These are phyloP conservation scores for Circinella minor DNA, from an alignment of 371 early-diverging fungal species.

Conservation along the genomic window DNA sequence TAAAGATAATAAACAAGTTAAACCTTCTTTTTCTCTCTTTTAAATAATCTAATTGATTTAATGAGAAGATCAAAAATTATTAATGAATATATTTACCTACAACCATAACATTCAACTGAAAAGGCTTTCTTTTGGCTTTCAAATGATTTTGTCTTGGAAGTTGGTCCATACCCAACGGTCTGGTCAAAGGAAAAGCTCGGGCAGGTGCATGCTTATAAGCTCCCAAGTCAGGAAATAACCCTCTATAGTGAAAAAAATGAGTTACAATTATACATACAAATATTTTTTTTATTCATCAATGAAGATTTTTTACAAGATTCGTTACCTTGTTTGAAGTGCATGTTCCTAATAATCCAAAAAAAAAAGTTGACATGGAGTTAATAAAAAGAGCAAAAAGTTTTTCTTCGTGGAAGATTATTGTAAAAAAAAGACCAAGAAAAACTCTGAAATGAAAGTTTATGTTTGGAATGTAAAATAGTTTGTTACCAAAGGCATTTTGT, in stretches of 20 bases:
- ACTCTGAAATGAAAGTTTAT: neutral
- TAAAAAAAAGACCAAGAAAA: too few relatives aligned
- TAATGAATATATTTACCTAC: constrained; percentile 62
- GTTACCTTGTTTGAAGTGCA: constrained; percentile 75
- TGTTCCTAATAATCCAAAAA: constrained; percentile 64
- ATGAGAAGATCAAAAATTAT: too few relatives aligned
- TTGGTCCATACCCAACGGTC: constrained; percentile 70
- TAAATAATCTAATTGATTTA: too few relatives aligned
- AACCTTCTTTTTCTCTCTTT: neutral
- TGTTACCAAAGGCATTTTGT: constrained; percentile 14
- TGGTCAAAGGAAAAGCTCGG: constrained; percentile 42
- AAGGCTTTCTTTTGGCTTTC: constrained; percentile 66
- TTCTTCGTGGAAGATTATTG: neutral
- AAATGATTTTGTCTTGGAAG: constrained; percentile 69
- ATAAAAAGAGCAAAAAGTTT: too few relatives aligned
- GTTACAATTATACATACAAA: neutral
- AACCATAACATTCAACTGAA: constrained; percentile 79
- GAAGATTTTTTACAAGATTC: neutral
- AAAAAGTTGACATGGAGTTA: neutral
- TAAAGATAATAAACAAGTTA: neutral
- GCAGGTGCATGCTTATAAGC: constrained; percentile 79
- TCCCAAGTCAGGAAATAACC: constrained; percentile 76
- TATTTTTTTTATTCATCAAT: too few relatives aligned
- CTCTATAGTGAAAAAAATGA: constrained; percentile 32
- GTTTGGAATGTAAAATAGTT: neutral